Evolutionary conservation across 352 stramenopile genomes (phyloP).

Genomic region (Aphanomyces euteiches): DNA sequence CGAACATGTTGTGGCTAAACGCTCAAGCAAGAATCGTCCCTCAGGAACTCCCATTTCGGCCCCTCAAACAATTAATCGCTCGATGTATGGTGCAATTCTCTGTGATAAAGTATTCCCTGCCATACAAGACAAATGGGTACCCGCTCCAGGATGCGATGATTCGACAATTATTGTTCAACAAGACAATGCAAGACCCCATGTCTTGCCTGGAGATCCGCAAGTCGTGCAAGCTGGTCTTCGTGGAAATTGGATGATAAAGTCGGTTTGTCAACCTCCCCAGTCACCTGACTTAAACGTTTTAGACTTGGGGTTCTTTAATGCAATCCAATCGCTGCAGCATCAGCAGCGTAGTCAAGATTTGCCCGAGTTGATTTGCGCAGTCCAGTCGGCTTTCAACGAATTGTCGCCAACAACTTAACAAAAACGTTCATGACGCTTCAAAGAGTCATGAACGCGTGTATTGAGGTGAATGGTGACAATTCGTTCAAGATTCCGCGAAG

Average conservation of each 20-base stretch:
- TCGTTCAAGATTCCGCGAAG: too few relatives aligned
- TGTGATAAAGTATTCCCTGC: not conserved
- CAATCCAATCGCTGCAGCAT: constrained; percentile 31
- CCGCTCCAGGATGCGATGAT: not conserved
- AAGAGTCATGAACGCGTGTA: too few relatives aligned
- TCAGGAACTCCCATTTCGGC: not conserved
- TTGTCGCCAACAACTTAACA: too few relatives aligned
- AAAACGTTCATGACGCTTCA: too few relatives aligned
- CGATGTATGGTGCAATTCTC: not conserved
- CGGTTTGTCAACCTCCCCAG: not conserved
- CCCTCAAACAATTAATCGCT: not conserved
- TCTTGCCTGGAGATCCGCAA: not conserved
- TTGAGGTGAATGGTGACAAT: too few relatives aligned
- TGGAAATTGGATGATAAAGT: not conserved
- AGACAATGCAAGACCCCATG: not conserved
- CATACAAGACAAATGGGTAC: not conserved
- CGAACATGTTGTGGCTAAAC: not conserved
- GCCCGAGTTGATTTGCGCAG: too few relatives aligned
- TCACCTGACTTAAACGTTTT: not conserved
- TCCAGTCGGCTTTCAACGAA: too few relatives aligned
- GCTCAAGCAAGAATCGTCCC: not conserved
- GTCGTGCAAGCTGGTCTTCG: not conserved
- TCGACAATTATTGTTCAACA: not conserved
- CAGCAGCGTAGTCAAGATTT: not conserved
- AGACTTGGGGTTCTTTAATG: constrained; percentile 32